These are phyloP conservation scores for Xylaria sp. DNA, from an alignment of 2,329 filamentous ascomycete species.

Conservation along the genomic window DNA sequence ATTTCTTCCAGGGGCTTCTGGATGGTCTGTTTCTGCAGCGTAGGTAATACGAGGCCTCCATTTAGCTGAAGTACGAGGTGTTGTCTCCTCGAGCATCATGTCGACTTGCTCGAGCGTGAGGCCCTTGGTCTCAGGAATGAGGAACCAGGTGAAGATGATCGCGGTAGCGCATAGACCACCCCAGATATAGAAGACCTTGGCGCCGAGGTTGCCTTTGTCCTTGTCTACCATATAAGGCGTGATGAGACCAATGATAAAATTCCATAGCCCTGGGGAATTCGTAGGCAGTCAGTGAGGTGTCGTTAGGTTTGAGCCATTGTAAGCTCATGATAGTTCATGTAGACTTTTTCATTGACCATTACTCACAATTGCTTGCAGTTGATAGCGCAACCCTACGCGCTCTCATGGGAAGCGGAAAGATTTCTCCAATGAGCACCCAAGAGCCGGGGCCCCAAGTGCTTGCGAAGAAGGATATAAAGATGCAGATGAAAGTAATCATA, in stretches of 20 bases:
- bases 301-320: not conserved
- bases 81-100: slow-evolving; percentile 89
- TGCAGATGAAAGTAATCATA: slow-evolving; percentile 87
- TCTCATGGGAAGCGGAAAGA: slow-evolving; percentile 89
- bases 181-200: slow-evolving; percentile 82
- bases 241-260: slow-evolving; percentile 76
- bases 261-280: slow-evolving; percentile 71
- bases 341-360: not conserved
- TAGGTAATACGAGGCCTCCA: slow-evolving; percentile 81
- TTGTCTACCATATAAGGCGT: slow-evolving; percentile 75
- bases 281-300: not conserved
- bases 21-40: slow-evolving; percentile 65
- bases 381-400: slow-evolving; percentile 88
- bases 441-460: slow-evolving; percentile 84
- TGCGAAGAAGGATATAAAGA: slow-evolving; percentile 95
- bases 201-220: slow-evolving; percentile 72
- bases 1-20: slow-evolving; percentile 44
- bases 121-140: slow-evolving; percentile 80
- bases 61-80: slow-evolving; percentile 77
- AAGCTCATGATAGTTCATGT: not conserved
- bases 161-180: slow-evolving; percentile 71
- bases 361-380: slow-evolving; percentile 82
- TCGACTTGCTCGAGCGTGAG: slow-evolving; percentile 83
- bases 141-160: slow-evolving; percentile 76
- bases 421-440: slow-evolving; percentile 88